A percentile compares a stretch with the other conserved stretches of the same genome.
These are phyloP conservation scores for Pigoraptor vietnamica DNA, from an alignment of 78 protist genomes.

Conservation along the genomic window DNA sequence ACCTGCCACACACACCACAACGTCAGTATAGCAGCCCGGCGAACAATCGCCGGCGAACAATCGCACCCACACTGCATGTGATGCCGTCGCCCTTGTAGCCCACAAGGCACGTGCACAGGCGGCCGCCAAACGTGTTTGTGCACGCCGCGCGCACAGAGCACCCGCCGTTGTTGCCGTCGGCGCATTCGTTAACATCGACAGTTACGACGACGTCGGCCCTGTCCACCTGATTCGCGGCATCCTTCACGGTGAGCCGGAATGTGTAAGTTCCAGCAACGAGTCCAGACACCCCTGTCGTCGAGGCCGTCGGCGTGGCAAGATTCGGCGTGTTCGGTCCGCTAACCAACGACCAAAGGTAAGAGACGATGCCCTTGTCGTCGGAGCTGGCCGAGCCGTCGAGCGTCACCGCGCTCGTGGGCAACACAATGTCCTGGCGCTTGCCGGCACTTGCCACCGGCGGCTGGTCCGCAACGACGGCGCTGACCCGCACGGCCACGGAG, in stretches of 20 bases:
- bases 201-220: background rate
- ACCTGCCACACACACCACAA: background rate
- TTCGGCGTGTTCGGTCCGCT: background rate
- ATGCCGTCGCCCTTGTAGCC: background rate
- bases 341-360: background rate
- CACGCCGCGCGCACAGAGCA: background rate
- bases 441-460: background rate
- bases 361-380: background rate
- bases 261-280: background rate
- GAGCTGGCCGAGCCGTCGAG: background rate
- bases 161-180: background rate
- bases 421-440: background rate
- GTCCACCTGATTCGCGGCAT: background rate
- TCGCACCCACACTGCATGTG: background rate
- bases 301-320: background rate
- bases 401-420: background rate
- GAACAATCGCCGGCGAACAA: background rate
- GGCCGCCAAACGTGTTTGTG: background rate
- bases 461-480: background rate
- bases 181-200: background rate
- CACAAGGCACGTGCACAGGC: background rate
- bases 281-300: background rate
- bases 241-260: background rate
- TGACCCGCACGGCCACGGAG: background rate
- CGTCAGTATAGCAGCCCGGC: background rate